phyloP scores from a whole-genome alignment of 176 grass and related monocot species.

The Olyra latifolia region DNA sequence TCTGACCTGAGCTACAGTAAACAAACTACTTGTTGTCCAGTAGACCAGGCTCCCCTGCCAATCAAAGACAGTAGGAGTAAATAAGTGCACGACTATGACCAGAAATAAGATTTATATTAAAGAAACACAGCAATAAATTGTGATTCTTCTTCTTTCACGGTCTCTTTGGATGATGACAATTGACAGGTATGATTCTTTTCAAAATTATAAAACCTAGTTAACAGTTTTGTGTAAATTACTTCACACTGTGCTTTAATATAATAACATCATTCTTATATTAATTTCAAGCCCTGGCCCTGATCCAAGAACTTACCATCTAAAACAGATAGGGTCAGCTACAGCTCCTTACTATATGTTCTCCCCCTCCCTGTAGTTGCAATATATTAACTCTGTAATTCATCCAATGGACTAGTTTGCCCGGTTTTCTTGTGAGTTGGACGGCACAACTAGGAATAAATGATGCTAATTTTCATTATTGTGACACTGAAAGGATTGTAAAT shows the following conservation, averaged over 20 bases:
- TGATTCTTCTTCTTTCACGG: not conserved
- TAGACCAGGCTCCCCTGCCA: slow-evolving; percentile 82
- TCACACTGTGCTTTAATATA: slow-evolving; percentile 3
- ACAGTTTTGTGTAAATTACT: slow-evolving; percentile 7
- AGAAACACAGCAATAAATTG: slow-evolving; percentile 5
- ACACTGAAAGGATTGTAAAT: slow-evolving; percentile 4
- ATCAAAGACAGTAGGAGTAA: slow-evolving; percentile 26
- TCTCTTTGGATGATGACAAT: slow-evolving; percentile 1
- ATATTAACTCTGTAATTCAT: slow-evolving; percentile 16
- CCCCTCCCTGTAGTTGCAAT: not conserved
- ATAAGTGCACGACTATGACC: not conserved
- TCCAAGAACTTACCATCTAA: not conserved
- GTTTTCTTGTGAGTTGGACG: slow-evolving; percentile 28
- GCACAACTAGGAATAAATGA: slow-evolving; percentile 10
- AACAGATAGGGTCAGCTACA: not conserved
- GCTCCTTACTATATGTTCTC: not conserved
- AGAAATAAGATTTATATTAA: slow-evolving; percentile 26
- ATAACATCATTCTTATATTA: slow-evolving; percentile 7
- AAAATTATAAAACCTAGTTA: not conserved
- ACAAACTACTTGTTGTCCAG: slow-evolving; percentile 83
- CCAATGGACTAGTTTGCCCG: slow-evolving; percentile 9
- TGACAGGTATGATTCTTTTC: slow-evolving; percentile 3
- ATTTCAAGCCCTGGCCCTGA: not conserved
- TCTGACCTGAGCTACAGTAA: slow-evolving; percentile 78
- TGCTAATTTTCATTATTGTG: slow-evolving; percentile 20